Evolutionary conservation across 2,329 filamentous ascomycete genomes (phyloP).

Genomic region (Nectriaceae sp.): DNA sequence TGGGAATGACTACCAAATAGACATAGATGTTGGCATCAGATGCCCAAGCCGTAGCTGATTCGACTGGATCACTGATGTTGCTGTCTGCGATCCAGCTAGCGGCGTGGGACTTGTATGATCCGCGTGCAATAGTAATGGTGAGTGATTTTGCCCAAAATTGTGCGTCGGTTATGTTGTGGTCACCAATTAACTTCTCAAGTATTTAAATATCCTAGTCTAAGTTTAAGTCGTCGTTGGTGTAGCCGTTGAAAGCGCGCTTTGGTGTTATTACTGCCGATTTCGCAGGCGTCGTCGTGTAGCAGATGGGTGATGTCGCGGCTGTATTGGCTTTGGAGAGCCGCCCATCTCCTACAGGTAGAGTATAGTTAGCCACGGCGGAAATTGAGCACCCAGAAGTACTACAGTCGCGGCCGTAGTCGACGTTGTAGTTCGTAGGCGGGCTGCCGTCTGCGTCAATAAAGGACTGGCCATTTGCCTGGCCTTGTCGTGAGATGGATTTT

Average conservation of each 20-base stretch:
- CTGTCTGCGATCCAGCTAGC: slow-evolving; percentile 39
- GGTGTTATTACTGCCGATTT: slow-evolving; percentile 55
- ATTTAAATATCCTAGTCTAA: slow-evolving; percentile 63
- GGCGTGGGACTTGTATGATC: slow-evolving; percentile 37
- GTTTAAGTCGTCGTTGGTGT: slow-evolving; percentile 56
- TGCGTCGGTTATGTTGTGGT: slow-evolving; percentile 36
- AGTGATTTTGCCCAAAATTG: slow-evolving; percentile 41
- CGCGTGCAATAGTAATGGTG: slow-evolving; percentile 36
- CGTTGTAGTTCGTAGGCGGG: slow-evolving; percentile 29
- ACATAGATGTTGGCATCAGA: slow-evolving; percentile 44
- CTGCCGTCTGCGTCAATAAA: slow-evolving; percentile 53
- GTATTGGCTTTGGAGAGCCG: slow-evolving; percentile 15
- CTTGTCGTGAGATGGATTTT: slow-evolving; percentile 50
- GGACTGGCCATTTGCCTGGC: slow-evolving; percentile 46
- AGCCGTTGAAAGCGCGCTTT: slow-evolving; percentile 52
- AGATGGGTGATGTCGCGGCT: slow-evolving; percentile 54
- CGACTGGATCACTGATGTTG: slow-evolving; percentile 32
- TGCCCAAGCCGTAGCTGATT: slow-evolving; percentile 41
- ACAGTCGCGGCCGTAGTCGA: slow-evolving; percentile 46
- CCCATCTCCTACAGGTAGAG: slow-evolving; percentile 21
- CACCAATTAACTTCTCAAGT: slow-evolving; percentile 46
- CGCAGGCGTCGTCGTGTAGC: slow-evolving; percentile 53
- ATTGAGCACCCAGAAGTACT: slow-evolving; percentile 27
- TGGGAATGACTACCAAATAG: slow-evolving; percentile 43
- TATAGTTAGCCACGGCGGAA: slow-evolving; percentile 30